phyloP scores from a whole-genome alignment of 768 basidiomycete genomes.

The Tulasnella sp. region DNA sequence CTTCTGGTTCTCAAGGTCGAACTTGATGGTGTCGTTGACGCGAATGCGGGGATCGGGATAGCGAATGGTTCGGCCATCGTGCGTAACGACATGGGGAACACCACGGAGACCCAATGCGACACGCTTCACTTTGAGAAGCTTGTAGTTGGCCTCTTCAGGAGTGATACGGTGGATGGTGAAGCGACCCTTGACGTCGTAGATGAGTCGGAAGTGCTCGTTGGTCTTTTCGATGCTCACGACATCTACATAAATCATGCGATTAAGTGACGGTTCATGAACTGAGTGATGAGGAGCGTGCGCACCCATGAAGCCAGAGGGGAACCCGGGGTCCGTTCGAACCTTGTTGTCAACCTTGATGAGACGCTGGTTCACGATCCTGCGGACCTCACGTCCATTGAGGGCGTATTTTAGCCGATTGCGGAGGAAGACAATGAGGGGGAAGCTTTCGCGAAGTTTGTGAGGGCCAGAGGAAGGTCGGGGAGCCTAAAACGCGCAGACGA shows the following conservation, averaged over 20 bases:
- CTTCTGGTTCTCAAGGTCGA: conserved; percentile 91
- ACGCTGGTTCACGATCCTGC: conserved; percentile 90
- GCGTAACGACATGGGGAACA: conserved; percentile 95
- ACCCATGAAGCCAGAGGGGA: conserved; percentile 98
- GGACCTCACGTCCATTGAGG: conserved; percentile 92
- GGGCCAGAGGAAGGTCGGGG: conserved; percentile 97
- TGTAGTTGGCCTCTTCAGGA: conserved; percentile 92
- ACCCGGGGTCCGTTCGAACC: conserved; percentile 96
- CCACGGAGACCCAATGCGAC: conserved; percentile 90
- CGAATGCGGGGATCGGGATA: conserved; percentile 95
- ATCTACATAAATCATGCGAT: conserved; percentile 47
- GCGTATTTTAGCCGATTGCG: conserved; percentile 99
- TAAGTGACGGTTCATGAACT: neutral
- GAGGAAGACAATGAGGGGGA: conserved; percentile 95
- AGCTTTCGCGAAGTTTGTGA: conserved; percentile 97
- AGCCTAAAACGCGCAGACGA: conserved; percentile 50
- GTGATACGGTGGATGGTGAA: conserved; percentile 99
- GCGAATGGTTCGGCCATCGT: conserved; percentile 99
- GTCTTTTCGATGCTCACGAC: conserved; percentile 97
- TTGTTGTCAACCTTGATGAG: conserved; percentile 98
- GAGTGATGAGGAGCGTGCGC: conserved; percentile 35
- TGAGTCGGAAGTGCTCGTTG: conserved; percentile 97
- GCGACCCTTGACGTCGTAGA: conserved; percentile 99
- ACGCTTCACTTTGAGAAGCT: conserved; percentile 90
- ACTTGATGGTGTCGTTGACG: conserved; percentile 97